Conservation (phyloP, 257 asterid species). For the Sherardia arvensis region DNA sequence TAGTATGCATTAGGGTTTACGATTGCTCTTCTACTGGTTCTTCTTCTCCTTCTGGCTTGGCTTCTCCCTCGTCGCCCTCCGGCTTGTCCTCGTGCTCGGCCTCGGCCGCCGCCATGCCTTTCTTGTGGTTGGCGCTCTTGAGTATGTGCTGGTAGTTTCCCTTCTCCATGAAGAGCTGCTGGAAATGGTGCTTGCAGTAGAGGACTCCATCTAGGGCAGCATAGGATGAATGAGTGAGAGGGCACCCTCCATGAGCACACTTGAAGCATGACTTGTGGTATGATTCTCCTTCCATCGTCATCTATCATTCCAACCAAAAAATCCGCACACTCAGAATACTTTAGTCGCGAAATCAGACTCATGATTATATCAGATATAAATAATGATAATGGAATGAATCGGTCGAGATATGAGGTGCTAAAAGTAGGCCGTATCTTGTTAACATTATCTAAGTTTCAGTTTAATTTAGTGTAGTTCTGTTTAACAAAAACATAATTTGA, state of each 20-base stretch:
- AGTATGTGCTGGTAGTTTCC: slow-evolving; percentile 62
- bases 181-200: slow-evolving; percentile 85
- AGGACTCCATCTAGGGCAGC: slow-evolving; percentile 85
- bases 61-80: neutral
- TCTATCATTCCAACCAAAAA: slow-evolving; percentile 19
- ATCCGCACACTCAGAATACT: neutral
- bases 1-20: neutral
- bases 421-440: no score
- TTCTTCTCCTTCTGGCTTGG: slow-evolving; percentile 3
- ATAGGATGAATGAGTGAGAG: slow-evolving; percentile 57
- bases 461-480: no score
- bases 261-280: slow-evolving; percentile 80
- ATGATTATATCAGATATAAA: no score
- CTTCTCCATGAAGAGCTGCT: slow-evolving; percentile 85
- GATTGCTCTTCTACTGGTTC: slow-evolving; percentile 3
- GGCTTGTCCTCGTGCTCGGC: slow-evolving; percentile 3
- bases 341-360: neutral
- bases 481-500: no score
- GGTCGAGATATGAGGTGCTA: neutral
- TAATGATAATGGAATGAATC: no score
- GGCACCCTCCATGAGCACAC: slow-evolving; percentile 91
- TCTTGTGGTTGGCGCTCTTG: slow-evolving; percentile 26
- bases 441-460: no score
- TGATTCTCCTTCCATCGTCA: slow-evolving; percentile 71
- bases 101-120: slow-evolving; percentile 9